phyloP scores from a whole-genome alignment of 805 yeast genomes.

The Kazachstania africana region DNA sequence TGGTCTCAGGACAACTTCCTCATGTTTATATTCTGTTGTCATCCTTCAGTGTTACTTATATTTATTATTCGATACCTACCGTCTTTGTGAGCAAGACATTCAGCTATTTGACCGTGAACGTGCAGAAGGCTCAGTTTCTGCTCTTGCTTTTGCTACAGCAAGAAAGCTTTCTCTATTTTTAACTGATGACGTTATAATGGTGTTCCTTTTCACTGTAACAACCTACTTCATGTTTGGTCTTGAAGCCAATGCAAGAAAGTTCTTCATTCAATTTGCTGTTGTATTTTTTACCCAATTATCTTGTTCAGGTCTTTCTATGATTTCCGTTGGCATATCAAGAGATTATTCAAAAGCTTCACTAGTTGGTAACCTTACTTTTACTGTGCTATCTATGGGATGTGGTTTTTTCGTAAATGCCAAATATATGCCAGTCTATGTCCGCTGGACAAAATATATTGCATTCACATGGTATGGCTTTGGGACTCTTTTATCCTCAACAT shows the following conservation, averaged over 20 bases:
- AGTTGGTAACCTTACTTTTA: constrained; percentile 51
- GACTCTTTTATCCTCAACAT: constrained; percentile 52
- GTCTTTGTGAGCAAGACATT: constrained; percentile 44
- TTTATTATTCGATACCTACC: constrained; percentile 44
- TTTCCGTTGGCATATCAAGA: constrained; percentile 41
- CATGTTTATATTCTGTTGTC: constrained; percentile 40
- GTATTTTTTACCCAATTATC: constrained; percentile 43
- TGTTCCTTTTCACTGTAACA: constrained; percentile 45
- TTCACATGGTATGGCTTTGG: constrained; percentile 75
- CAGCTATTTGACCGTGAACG: constrained; percentile 55
- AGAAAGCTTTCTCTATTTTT: constrained; percentile 55
- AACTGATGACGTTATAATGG: constrained; percentile 57
- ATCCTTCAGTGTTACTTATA: constrained; percentile 47
- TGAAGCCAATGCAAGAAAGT: constrained; percentile 36
- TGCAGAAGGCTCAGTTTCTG: constrained; percentile 54
- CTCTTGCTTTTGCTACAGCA: constrained; percentile 54
- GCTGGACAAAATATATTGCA: constrained; percentile 73
- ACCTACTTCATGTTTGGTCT: constrained; percentile 75
- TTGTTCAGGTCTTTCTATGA: constrained; percentile 19
- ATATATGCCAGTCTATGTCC: constrained; percentile 71
- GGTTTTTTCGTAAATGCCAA: constrained; percentile 70
- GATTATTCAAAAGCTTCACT: constrained; percentile 53
- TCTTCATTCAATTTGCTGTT: constrained; percentile 52
- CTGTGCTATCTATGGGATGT: constrained; percentile 65
- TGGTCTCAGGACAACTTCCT: constrained; percentile 52